Evolutionary conservation across 2,329 filamentous ascomycete species (phyloP).

Genomic region (Boeremia exigua): DNA sequence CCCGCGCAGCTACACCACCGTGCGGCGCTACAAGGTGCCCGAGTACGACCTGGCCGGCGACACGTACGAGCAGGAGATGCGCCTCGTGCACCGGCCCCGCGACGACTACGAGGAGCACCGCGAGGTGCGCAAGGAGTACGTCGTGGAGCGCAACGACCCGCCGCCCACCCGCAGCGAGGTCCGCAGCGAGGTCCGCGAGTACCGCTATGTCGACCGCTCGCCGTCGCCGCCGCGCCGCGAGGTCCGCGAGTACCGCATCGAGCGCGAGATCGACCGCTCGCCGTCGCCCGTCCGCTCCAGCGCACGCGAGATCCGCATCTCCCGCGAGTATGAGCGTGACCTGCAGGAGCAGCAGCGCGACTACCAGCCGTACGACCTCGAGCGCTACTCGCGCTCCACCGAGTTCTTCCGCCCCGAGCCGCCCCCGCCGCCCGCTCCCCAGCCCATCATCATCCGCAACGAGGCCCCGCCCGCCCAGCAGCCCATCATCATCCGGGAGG

Average conservation of each 20-base stretch:
- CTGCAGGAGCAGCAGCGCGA: conserved; percentile 34
- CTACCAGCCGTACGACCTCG: conserved; percentile 49
- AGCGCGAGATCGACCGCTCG: conserved; percentile 58
- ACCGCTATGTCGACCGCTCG: conserved; percentile 46
- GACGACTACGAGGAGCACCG: conserved; percentile 42
- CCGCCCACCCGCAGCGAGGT: conserved; percentile 38
- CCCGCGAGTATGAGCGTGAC: conserved; percentile 44
- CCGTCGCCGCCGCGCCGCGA: conserved; percentile 54
- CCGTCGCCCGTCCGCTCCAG: conserved; percentile 53
- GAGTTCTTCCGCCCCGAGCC: conserved; percentile 58
- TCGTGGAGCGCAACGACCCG: conserved; percentile 45
- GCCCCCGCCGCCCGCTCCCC: conserved; percentile 31
- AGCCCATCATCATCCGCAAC: conserved; percentile 59
- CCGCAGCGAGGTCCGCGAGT: conserved; percentile 43
- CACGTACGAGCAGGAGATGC: conserved; percentile 56
- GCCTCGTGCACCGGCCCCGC: conserved; percentile 53
- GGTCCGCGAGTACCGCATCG: conserved; percentile 58
- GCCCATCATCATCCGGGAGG: conserved; percentile 63
- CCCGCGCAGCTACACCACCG: conserved; percentile 57
- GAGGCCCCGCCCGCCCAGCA: conserved; percentile 58
- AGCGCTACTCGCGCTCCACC: conserved; percentile 59
- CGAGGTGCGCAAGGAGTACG: conserved; percentile 45
- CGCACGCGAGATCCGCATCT: conserved; percentile 42
- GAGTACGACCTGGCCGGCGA: conserved; percentile 53
- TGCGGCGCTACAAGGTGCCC: conserved; percentile 66